A percentile compares a stretch with the other conserved stretches of the same genome.
Evolutionary conservation across 2,329 filamentous ascomycete species (phyloP).

Genomic region (Beauveria varroae): DNA sequence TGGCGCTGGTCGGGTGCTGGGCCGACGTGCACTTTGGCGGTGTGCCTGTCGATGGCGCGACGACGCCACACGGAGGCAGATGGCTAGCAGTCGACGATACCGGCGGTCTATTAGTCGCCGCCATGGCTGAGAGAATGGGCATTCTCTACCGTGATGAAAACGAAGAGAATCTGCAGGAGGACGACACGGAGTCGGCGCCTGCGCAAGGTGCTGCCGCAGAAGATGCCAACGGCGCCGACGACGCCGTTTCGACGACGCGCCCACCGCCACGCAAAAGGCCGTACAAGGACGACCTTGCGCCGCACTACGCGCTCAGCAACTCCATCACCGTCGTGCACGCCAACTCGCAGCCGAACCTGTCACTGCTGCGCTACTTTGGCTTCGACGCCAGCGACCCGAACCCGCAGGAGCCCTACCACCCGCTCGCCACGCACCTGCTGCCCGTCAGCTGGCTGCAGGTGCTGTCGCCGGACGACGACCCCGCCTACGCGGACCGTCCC

Average conservation of each 20-base stretch:
- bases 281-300: constrained; percentile 44
- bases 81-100: constrained; percentile 87
- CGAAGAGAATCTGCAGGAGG: constrained; percentile 10
- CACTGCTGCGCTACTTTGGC: constrained; percentile 80
- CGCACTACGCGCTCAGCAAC: constrained; percentile 62
- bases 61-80: constrained; percentile 34
- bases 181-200: constrained; percentile 6
- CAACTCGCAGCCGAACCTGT: constrained; percentile 81
- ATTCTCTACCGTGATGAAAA: constrained; percentile 52
- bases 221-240: constrained; percentile 12
- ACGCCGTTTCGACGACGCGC: not conserved
- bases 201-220: not conserved
- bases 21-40: constrained; percentile 70
- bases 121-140: constrained; percentile 83
- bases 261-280: constrained; percentile 19
- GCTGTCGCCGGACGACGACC: constrained; percentile 66
- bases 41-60: constrained; percentile 18
- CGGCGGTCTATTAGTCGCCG: constrained; percentile 71
- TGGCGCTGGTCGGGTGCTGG: constrained; percentile 80
- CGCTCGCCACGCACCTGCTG: constrained; percentile 73
- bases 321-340: constrained; percentile 75
- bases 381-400: constrained; percentile 65
- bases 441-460: constrained; percentile 89
- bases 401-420: constrained; percentile 56
- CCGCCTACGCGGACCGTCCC: constrained; percentile 62